phyloP scores from a whole-genome alignment of 352 stramenopile genomes.

The Plasmopara muralis region DNA sequence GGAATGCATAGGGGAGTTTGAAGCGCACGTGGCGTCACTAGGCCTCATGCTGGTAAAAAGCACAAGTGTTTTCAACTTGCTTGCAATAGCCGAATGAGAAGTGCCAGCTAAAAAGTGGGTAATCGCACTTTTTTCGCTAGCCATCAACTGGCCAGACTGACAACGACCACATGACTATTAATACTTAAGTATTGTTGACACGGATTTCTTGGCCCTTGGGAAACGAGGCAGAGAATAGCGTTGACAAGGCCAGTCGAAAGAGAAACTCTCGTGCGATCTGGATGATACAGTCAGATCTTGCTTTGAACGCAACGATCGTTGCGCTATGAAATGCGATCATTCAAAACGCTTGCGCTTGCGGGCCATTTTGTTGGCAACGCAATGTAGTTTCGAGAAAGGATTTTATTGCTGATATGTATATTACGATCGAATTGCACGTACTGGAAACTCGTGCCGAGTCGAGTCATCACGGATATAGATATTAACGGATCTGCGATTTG shows the following conservation, averaged over 20 bases:
- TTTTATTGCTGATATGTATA: not conserved
- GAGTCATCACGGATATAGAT: not conserved
- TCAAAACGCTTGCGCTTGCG: slow-evolving; percentile 13
- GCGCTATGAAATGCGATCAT: slow-evolving; percentile 3
- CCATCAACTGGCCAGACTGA: slow-evolving; percentile 2
- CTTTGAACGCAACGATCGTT: slow-evolving; percentile 1
- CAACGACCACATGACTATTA: not conserved
- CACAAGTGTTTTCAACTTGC: not conserved
- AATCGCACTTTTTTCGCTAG: slow-evolving; percentile 26
- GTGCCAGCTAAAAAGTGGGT: slow-evolving; percentile 21
- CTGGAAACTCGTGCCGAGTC: not conserved
- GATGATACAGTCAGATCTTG: slow-evolving; percentile 2
- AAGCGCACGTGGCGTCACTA: slow-evolving; percentile 19
- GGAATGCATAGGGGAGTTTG: slow-evolving; percentile 21
- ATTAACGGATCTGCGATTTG: not conserved
- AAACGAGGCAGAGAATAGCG: slow-evolving; percentile 19
- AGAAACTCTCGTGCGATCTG: slow-evolving; percentile 2
- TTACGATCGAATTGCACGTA: not conserved
- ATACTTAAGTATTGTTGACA: slow-evolving; percentile 1
- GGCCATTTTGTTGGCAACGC: slow-evolving; percentile 5
- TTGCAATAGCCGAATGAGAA: slow-evolving; percentile 21
- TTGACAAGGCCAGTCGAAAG: slow-evolving; percentile 14
- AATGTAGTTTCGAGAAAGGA: slow-evolving; percentile 2
- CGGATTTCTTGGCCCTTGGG: slow-evolving; percentile 8
- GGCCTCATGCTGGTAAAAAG: slow-evolving; percentile 15